Base-by-base conservation (phyloP, 2,329 filamentous ascomycete genomes). In the Aspergillus ruber region DNA sequence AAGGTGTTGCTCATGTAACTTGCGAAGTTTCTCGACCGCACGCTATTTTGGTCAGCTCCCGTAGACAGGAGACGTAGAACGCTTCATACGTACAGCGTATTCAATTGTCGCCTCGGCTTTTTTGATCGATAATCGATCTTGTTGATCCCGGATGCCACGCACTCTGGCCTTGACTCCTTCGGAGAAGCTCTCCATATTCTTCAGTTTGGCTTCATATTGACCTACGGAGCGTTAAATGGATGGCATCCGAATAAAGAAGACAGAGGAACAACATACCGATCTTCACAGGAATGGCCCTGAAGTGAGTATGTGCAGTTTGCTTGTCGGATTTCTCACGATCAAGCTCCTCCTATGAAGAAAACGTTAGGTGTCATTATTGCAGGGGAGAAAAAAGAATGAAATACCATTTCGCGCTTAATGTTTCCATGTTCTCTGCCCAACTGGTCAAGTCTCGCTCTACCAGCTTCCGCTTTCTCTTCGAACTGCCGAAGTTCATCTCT, bases 241-340 rank as follows among this genome's bases (percentile, higher is more conserved):
- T n/a, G 23, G 27, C 1, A 2, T 13, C n/a, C 6, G 36, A 17
- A 21, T 42, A 35, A 38, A 20, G 15, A 25, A 13, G 21, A 51
- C 25, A 56, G 40, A 64, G 55, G 20, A 9, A 7, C 72, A 50
- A 60, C 80, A 63, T 74, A 84, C 86, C 78, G 46, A 91, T 84
- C 64, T 83, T 88, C 43, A 80, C 77, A 0, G 86, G 87, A 7
- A 95, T 73, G 17, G 78, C 78, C 46, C 79, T 76, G 71, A 83
- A 90, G 45, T 79, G 74, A 32, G 80, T 82, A 21, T 80, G 73
- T 29, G 83, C 83, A 48, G 73, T 80, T 61, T 94, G 89, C 35
- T 86, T 74, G 4, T 75, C 73, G 33, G 70, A 77, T 68, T 94
- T 93, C 53, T 89, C 80, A 0, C 66, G 57, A 48, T 79, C 66